Conservation (phyloP, 2,329 filamentous ascomycete genomes). For the Teratosphaeria epicoccoides region DNA sequence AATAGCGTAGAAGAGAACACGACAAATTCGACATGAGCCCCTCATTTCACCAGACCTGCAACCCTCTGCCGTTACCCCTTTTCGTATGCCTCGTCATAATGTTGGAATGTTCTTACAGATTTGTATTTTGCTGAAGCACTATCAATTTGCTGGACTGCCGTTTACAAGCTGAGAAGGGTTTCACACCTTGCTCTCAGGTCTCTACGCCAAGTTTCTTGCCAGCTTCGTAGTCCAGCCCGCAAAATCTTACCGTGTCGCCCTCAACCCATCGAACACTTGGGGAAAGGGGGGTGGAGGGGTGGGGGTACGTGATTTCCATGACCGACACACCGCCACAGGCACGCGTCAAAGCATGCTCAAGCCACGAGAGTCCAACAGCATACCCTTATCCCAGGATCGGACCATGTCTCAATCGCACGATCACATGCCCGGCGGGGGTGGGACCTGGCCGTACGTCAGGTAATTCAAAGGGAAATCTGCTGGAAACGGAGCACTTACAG, state of each 20-base stretch:
- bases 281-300: no score
- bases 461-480: neutral
- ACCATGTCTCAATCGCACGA: neutral
- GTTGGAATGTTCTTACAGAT: neutral
- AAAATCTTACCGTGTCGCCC: neutral
- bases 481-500: constrained; percentile 40
- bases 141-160: neutral
- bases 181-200: neutral
- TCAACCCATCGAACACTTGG: neutral
- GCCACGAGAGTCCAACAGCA: neutral
- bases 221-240: neutral
- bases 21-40: no score
- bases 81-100: neutral
- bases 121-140: neutral
- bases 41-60: no score
- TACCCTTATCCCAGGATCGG: no score
- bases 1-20: no score
- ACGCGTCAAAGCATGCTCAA: neutral
- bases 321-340: neutral
- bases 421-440: constrained; percentile 42
- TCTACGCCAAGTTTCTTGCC: neutral
- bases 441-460: constrained; percentile 29
- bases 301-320: neutral
- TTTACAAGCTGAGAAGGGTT: neutral
- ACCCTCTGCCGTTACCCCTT: neutral